Conservation (phyloP, 768 basidiomycete species). For the Pleurotus giganteus region DNA sequence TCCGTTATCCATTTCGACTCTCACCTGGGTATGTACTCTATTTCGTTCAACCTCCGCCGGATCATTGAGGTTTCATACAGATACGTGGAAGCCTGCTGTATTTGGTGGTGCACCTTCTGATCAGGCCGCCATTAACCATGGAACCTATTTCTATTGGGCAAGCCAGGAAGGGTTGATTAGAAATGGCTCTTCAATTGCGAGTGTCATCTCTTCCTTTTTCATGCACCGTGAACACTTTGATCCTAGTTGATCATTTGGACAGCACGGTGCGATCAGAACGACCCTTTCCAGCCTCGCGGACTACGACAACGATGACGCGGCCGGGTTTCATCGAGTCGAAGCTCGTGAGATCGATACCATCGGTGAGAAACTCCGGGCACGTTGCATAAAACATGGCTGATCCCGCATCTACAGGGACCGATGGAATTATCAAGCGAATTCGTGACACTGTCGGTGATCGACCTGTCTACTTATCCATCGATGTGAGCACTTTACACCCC, state of each 20-base stretch:
- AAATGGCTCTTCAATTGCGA: constrained; percentile 82
- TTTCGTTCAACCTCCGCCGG: constrained; percentile 16
- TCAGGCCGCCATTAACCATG: constrained; percentile 79
- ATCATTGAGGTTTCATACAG: constrained; percentile 23
- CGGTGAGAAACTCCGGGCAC: constrained; percentile 37
- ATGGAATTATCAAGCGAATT: constrained; percentile 79
- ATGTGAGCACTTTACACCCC: constrained; percentile 41
- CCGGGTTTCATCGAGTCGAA: constrained; percentile 81
- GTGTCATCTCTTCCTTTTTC: constrained; percentile 36
- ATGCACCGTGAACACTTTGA: constrained; percentile 45
- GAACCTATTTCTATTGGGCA: constrained; percentile 91
- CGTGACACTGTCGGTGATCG: constrained; percentile 69
- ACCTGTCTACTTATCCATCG: constrained; percentile 79
- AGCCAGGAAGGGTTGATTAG: constrained; percentile 77
- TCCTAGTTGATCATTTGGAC: constrained; percentile 64
- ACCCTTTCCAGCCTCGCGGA: constrained; percentile 77
- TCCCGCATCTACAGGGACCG: constrained; percentile 44
- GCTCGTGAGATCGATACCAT: constrained; percentile 84
- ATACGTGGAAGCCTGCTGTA: constrained; percentile 75
- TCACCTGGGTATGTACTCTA: constrained; percentile 45
- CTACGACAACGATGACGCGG: constrained; percentile 72
- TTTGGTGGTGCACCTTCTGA: constrained; percentile 73
- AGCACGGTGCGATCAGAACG: constrained; percentile 88
- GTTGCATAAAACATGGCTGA: neutral
- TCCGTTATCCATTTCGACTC: constrained; percentile 88